phyloP scores from a whole-genome alignment of 139 green algal species.

The Coccomyxa sp. region DNA sequence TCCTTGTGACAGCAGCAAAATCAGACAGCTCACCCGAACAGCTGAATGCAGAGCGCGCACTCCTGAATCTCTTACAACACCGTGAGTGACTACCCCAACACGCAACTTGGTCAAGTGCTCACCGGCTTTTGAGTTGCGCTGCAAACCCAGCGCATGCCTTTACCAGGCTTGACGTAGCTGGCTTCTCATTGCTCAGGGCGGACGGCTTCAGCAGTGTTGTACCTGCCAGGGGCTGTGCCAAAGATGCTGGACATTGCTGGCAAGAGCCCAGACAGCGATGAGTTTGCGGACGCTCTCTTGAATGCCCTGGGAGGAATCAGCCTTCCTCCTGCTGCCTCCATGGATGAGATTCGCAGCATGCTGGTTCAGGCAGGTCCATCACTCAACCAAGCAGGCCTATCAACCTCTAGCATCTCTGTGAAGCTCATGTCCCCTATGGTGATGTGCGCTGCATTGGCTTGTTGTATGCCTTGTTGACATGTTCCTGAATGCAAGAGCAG shows the following conservation, averaged over 20 bases:
- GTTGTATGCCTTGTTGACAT: not conserved
- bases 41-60: slow-evolving; percentile 17
- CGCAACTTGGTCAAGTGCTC: not conserved
- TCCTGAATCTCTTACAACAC: slow-evolving; percentile 14
- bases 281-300: slow-evolving; percentile 5
- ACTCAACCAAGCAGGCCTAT: not conserved
- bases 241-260: slow-evolving; percentile 31
- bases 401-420: not conserved
- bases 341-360: not conserved
- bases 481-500: slow-evolving; percentile 5
- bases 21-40: slow-evolving; percentile 9
- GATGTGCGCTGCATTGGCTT: not conserved
- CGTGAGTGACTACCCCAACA: not conserved
- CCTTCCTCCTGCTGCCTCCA: not conserved
- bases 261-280: slow-evolving; percentile 1
- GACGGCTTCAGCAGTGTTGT: slow-evolving; percentile 23
- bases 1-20: slow-evolving; percentile 24
- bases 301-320: not conserved
- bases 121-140: not conserved
- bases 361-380: not conserved
- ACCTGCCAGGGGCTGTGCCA: slow-evolving; percentile 31
- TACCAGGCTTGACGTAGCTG: not conserved
- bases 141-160: not conserved
- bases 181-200: not conserved
- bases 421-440: not conserved